Conservation (phyloP, 1,139 yeast genomes). For the Candida dubliniensis region DNA sequence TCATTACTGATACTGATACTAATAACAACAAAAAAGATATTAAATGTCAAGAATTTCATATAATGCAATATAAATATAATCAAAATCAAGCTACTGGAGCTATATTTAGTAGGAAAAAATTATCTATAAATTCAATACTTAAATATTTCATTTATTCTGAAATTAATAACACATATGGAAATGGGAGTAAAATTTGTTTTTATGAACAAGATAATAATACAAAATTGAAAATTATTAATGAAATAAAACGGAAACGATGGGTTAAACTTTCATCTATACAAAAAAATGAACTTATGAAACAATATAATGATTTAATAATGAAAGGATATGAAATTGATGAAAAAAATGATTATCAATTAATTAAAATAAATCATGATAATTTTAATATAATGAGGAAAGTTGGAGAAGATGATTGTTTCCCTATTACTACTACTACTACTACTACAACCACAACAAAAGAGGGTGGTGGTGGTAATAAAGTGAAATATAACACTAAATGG, state of each 20-base stretch:
- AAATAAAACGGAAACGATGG: neutral
- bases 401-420: neutral
- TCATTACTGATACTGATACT: neutral
- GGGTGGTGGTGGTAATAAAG: neutral
- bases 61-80: too few species aligned
- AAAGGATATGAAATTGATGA: neutral
- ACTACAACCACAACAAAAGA: too few species aligned
- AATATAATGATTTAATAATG: neutral
- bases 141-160: too few species aligned
- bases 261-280: neutral
- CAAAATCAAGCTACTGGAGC: too few species aligned
- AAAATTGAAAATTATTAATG: neutral
- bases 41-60: too few species aligned
- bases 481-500: neutral
- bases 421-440: too few species aligned
- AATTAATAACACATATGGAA: too few species aligned
- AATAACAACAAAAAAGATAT: too few species aligned
- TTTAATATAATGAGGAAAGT: neutral
- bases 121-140: too few species aligned
- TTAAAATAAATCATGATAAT: neutral
- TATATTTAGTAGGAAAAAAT: too few species aligned
- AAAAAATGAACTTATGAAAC: neutral
- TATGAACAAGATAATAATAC: too few species aligned
- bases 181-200: too few species aligned
- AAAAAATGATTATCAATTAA: neutral